Evolutionary conservation across 2,329 filamentous ascomycete species (phyloP).

Genomic region (Aspergillus fischeri): DNA sequence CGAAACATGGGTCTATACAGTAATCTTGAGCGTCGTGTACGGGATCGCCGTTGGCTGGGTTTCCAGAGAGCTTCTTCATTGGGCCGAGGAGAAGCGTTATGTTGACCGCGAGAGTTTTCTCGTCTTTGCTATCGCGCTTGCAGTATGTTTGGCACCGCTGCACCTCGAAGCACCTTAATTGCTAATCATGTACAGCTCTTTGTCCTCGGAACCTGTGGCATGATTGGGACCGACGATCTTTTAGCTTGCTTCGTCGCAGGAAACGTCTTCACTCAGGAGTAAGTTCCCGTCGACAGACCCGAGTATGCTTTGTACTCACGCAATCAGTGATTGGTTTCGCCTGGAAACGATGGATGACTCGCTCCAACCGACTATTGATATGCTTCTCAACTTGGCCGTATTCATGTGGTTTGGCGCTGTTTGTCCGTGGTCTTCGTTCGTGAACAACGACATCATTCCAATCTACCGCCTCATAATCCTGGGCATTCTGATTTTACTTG

Average conservation of each 20-base stretch:
- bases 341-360: slow-evolving; percentile 85
- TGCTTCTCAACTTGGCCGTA: slow-evolving; percentile 82
- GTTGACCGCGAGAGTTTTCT: slow-evolving; percentile 85
- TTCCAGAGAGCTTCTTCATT: slow-evolving; percentile 76
- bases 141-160: slow-evolving; percentile 46
- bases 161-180: neutral
- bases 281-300: slow-evolving; percentile 19
- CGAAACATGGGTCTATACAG: slow-evolving; percentile 79
- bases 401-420: slow-evolving; percentile 91
- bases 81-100: slow-evolving; percentile 74
- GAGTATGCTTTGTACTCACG: slow-evolving; percentile 9
- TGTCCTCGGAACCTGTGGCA: slow-evolving; percentile 78
- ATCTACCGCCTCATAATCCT: slow-evolving; percentile 69
- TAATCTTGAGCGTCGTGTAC: slow-evolving; percentile 72
- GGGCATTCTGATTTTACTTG: slow-evolving; percentile 69
- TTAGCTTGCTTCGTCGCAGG: slow-evolving; percentile 90
- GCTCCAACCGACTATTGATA: slow-evolving; percentile 90
- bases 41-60: slow-evolving; percentile 75
- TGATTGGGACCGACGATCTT: slow-evolving; percentile 85
- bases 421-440: slow-evolving; percentile 73
- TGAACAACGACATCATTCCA: slow-evolving; percentile 64
- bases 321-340: slow-evolving; percentile 75
- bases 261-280: slow-evolving; percentile 86
- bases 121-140: slow-evolving; percentile 78
- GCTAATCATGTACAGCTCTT: slow-evolving; percentile 55